phyloP scores from a whole-genome alignment of 805 yeast genomes.

The Myxozyma melibiosi region DNA sequence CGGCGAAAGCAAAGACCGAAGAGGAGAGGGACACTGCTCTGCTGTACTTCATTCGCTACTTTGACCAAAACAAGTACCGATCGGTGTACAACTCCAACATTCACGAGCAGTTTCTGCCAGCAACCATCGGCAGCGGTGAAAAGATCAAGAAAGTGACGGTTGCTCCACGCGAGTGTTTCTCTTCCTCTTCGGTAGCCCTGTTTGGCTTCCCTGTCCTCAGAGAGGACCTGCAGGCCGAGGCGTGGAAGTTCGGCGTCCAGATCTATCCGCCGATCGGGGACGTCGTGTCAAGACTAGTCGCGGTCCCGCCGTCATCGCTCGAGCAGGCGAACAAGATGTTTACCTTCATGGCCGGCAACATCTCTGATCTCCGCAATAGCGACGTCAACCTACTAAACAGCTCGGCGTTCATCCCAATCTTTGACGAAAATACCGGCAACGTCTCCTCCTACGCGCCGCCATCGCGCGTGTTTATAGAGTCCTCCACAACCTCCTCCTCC shows the following conservation, averaged over 20 bases:
- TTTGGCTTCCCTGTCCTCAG: constrained; percentile 42
- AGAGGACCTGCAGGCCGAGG: constrained; percentile 33
- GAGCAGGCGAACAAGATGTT: constrained; percentile 37
- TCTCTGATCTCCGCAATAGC: constrained; percentile 31
- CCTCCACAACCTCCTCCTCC: neutral
- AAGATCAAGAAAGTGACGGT: constrained; percentile 9
- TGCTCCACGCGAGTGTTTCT: constrained; percentile 27
- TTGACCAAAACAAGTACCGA: constrained; percentile 34
- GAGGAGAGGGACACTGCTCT: constrained; percentile 35
- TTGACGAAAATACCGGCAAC: constrained; percentile 5
- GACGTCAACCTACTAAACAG: constrained; percentile 32
- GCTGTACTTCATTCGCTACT: constrained; percentile 38
- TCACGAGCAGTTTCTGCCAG: constrained; percentile 29
- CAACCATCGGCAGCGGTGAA: constrained; percentile 20
- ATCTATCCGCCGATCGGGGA: constrained; percentile 35
- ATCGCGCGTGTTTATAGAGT: constrained; percentile 31
- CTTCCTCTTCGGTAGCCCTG: constrained; percentile 27
- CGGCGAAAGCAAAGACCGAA: constrained; percentile 14
- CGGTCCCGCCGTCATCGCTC: constrained; percentile 35
- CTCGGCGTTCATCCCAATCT: constrained; percentile 39
- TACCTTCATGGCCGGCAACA: constrained; percentile 37
- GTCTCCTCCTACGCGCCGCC: constrained; percentile 34
- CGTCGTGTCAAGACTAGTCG: constrained; percentile 33
- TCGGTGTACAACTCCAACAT: constrained; percentile 10
- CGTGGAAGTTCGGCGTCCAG: constrained; percentile 41